phyloP scores from a whole-genome alignment of 2,329 filamentous ascomycete species.

The Pseudogymnoascus sp. region DNA sequence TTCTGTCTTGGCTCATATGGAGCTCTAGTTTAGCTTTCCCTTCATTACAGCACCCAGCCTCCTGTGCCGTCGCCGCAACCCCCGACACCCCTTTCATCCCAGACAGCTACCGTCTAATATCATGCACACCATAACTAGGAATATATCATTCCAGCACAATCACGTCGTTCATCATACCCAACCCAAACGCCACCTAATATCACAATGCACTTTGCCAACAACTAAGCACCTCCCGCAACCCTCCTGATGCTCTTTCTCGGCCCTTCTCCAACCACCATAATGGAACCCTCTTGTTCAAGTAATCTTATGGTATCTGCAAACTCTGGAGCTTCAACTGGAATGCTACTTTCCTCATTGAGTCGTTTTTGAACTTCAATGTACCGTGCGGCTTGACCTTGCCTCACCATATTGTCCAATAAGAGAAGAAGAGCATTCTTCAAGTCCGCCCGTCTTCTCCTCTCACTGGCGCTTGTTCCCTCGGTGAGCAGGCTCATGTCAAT shows the following conservation, averaged over 20 bases:
- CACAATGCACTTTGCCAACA: background rate
- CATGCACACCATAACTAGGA: background rate
- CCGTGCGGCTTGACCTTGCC: constrained; percentile 57
- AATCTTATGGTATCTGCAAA: constrained; percentile 73
- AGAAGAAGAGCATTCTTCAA: constrained; percentile 70
- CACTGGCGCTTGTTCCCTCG: constrained; percentile 85
- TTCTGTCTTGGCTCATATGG: background rate
- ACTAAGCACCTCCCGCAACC: constrained; percentile 46
- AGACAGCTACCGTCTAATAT: background rate
- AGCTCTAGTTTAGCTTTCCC: background rate
- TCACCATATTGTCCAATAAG: constrained; percentile 72
- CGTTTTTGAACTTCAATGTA: constrained; percentile 70
- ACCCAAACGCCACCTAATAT: background rate
- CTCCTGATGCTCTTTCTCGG: constrained; percentile 72
- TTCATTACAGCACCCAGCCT: background rate
- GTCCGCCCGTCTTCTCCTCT: constrained; percentile 73
- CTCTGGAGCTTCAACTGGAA: constrained; percentile 67
- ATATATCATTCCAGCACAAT: constrained; percentile 6
- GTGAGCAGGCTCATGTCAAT: constrained; percentile 96
- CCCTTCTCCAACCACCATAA: constrained; percentile 78
- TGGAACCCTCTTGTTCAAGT: constrained; percentile 74
- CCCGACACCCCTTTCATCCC: background rate
- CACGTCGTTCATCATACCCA: background rate
- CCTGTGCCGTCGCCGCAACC: background rate
- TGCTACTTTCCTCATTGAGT: constrained; percentile 61